Percentiles rank a stretch among this genome's conserved stretches.
Conservation (phyloP, 169 alveolate genomes). For the Cryptosporidium xiaoi region DNA sequence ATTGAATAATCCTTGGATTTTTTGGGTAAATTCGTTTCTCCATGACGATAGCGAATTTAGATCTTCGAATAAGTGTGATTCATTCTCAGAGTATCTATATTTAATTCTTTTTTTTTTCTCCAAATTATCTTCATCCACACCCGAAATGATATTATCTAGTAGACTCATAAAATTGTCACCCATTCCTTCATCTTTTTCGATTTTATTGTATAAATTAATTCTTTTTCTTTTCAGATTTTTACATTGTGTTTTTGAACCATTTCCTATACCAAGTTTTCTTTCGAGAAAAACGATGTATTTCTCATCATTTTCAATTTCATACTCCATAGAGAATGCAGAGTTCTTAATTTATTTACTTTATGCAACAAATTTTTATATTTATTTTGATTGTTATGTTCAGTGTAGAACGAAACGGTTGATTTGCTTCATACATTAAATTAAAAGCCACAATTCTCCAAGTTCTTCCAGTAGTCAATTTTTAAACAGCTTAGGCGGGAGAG, state of each 20-base stretch:
- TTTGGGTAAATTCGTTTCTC: conserved; percentile 3
- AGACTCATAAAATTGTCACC: conserved; percentile 59
- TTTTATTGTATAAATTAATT: conserved; percentile 8
- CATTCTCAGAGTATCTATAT: neutral
- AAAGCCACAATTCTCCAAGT: no score
- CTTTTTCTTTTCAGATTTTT: conserved; percentile 3
- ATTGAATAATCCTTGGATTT: conserved; percentile 52
- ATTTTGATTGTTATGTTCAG: no score
- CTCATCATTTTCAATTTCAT: conserved; percentile 4
- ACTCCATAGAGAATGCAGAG: no score
- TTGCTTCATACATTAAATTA: no score
- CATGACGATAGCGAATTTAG: conserved; percentile 2
- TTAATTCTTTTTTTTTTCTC: neutral
- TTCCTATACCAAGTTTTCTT: conserved; percentile 33
- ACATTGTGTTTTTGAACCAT: neutral
- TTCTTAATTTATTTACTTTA: no score
- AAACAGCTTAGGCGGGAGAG: neutral
- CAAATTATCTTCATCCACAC: neutral
- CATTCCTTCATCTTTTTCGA: conserved; percentile 53
- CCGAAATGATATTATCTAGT: conserved; percentile 25
- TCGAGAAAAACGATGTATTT: conserved; percentile 11
- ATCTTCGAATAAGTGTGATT: neutral
- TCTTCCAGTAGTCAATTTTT: no score
- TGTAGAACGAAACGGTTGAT: no score
- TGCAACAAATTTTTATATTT: no score